A percentile compares a stretch with the other conserved stretches of the same genome.
Conservation (phyloP, 345 rosid genomes). For the Diplotaxis tenuifolia region DNA sequence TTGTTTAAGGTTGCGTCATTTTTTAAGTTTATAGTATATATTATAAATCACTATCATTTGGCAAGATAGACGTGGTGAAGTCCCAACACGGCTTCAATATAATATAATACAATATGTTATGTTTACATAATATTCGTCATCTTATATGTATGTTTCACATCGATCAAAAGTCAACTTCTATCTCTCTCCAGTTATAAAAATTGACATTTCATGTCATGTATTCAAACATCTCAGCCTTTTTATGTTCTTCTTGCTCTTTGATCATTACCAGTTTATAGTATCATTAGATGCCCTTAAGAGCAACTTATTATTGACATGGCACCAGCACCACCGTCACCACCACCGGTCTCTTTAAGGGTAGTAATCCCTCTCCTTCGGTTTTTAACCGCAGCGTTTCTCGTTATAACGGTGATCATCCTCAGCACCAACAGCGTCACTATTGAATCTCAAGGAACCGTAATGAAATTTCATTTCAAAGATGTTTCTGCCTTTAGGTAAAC, state of each 20-base stretch:
- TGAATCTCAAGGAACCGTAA: background rate
- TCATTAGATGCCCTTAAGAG: background rate
- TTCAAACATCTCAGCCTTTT: background rate
- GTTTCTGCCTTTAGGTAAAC: slow-evolving; percentile 38
- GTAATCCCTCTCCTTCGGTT: slow-evolving; percentile 36
- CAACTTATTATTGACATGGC: slow-evolving; percentile 13
- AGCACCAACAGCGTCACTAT: slow-evolving; percentile 34
- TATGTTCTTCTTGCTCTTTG: background rate
- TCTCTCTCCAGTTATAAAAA: background rate
- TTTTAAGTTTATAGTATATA: background rate
- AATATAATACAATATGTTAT: background rate
- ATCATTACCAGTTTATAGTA: background rate
- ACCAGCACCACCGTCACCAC: slow-evolving; percentile 30
- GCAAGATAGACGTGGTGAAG: slow-evolving; percentile 18
- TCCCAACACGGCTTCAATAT: slow-evolving; percentile 1
- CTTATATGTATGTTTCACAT: background rate
- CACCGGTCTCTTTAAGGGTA: slow-evolving; percentile 2
- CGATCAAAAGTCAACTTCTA: background rate
- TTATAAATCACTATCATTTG: background rate
- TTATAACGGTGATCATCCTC: slow-evolving; percentile 37
- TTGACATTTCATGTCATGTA: background rate
- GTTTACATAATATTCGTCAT: background rate
- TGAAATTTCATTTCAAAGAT: slow-evolving; percentile 38
- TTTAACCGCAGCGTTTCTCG: slow-evolving; percentile 28
- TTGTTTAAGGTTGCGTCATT: background rate